These are phyloP conservation scores for Neodidymelliopsis sp. DNA, from an alignment of 2,329 filamentous ascomycete species.

Conservation along the genomic window DNA sequence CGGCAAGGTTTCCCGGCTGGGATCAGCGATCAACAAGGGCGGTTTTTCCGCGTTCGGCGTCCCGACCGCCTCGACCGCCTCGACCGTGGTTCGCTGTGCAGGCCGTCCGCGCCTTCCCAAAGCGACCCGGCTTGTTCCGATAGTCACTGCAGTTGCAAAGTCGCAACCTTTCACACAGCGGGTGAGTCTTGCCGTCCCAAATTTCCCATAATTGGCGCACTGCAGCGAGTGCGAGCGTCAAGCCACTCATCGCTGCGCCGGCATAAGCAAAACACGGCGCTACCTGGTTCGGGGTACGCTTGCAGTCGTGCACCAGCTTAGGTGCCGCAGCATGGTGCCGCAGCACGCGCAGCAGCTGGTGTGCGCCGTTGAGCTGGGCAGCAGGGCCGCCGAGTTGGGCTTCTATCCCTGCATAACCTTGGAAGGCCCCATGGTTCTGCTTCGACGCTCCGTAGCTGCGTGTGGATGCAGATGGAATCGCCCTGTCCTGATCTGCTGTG, in stretches of 20 bases:
- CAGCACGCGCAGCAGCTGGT: constrained; percentile 12
- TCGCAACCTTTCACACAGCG: no score
- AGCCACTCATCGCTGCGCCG: constrained; percentile 16
- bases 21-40: no score
- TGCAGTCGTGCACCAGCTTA: constrained; percentile 13
- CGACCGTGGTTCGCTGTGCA: background rate
- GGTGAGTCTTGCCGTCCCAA: constrained; percentile 6
- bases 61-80: no score
- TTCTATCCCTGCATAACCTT: constrained; percentile 12
- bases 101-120: background rate
- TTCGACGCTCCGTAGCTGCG: constrained; percentile 3
- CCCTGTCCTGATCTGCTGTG: constrained; percentile 4
- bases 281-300: constrained; percentile 18
- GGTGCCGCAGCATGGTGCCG: constrained; percentile 13
- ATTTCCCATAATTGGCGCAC: constrained; percentile 11
- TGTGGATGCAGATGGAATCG: constrained; percentile 8
- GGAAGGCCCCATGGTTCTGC: constrained; percentile 16
- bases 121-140: constrained; percentile 2
- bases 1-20: no score
- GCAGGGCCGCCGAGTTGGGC: constrained; percentile 27
- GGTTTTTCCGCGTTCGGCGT: constrained; percentile 9
- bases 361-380: constrained; percentile 21
- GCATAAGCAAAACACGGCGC: constrained; percentile 8
- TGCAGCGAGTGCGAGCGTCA: constrained; percentile 3
- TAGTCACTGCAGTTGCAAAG: no score